Conservation (phyloP, 352 stramenopile genomes). For the Blastocystis sp. region DNA sequence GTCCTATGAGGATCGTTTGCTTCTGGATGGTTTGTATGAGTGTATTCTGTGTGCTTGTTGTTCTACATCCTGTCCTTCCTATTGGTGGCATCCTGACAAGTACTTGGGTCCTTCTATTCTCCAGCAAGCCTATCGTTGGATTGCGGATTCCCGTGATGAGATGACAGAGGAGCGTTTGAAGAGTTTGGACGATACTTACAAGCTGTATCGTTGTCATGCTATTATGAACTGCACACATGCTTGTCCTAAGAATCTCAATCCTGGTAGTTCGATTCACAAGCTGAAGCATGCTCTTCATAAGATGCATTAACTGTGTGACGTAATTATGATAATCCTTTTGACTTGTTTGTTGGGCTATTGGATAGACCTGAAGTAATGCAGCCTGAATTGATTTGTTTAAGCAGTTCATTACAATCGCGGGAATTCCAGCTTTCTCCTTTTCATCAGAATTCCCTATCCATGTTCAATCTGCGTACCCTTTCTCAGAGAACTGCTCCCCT, state of each 20-base stretch:
- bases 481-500: constrained; percentile 4
- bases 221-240: too few relatives aligned
- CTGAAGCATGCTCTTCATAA: too few relatives aligned
- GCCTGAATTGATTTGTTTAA: too few relatives aligned
- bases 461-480: constrained; percentile 1
- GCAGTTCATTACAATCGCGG: not conserved
- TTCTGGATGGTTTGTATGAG: constrained; percentile 99
- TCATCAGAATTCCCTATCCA: not conserved
- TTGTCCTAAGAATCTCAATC: too few relatives aligned
- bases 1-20: constrained; percentile 90
- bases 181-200: too few relatives aligned
- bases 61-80: constrained; percentile 92
- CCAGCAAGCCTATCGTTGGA: too few relatives aligned
- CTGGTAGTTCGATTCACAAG: too few relatives aligned
- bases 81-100: constrained; percentile 96
- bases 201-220: too few relatives aligned
- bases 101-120: constrained; percentile 67
- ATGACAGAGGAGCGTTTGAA: too few relatives aligned
- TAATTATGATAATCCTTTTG: not conserved
- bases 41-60: constrained; percentile 99
- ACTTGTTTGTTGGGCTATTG: not conserved
- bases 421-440: not conserved
- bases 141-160: too few relatives aligned
- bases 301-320: not conserved
- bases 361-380: too few relatives aligned